phyloP scores from a whole-genome alignment of 768 basidiomycete genomes.

The Porpolomopsis calyptriformis region DNA sequence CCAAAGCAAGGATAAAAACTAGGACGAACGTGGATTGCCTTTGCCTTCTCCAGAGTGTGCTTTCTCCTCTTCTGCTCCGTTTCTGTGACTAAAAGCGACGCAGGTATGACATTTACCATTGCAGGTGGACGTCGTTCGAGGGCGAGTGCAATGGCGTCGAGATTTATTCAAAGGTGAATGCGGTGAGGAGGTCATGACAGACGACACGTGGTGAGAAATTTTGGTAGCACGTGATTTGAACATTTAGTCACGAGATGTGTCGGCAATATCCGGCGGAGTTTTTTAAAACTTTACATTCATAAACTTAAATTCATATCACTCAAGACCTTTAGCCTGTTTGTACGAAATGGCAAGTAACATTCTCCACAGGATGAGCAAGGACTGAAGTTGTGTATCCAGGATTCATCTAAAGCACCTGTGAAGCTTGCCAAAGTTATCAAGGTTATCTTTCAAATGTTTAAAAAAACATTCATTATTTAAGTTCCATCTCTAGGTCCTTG shows the following conservation, averaged over 20 bases:
- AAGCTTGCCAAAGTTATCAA: slow-evolving; percentile 98
- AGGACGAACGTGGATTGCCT: slow-evolving; percentile 43
- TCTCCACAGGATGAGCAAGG: background rate
- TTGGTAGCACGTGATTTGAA: too few species aligned
- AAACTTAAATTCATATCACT: too few species aligned
- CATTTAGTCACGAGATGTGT: too few species aligned
- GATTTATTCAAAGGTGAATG: background rate
- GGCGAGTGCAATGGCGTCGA: too few species aligned
- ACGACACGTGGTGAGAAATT: too few species aligned
- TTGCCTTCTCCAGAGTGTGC: slow-evolving; percentile 44
- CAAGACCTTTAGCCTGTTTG: too few species aligned
- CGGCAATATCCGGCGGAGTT: too few species aligned
- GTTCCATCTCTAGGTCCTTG: slow-evolving; percentile 62
- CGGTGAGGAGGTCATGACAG: too few species aligned
- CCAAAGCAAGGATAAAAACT: background rate
- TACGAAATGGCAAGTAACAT: too few species aligned
- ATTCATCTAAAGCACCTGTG: slow-evolving; percentile 83
- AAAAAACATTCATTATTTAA: background rate
- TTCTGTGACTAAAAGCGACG: background rate
- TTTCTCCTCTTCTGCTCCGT: slow-evolving; percentile 29
- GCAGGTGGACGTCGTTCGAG: background rate
- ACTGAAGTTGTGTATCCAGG: slow-evolving; percentile 30
- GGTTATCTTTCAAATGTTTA: slow-evolving; percentile 33
- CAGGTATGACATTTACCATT: slow-evolving; percentile 28
- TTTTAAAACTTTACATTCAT: too few species aligned